phyloP scores from a whole-genome alignment of 2,329 filamentous ascomycete species.

The Venturia carpophila region DNA sequence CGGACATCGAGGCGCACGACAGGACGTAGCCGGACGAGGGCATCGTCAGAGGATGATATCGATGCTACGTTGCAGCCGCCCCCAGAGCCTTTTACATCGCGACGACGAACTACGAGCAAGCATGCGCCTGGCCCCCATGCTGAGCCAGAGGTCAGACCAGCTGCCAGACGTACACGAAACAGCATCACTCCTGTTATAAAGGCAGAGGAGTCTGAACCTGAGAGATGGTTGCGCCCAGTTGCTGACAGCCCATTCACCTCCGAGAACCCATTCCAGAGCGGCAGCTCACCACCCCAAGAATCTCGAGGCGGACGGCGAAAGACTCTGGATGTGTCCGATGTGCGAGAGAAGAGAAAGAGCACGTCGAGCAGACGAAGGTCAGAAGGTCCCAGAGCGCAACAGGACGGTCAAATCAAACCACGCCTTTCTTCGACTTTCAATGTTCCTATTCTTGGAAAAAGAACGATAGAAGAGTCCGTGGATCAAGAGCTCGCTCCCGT shows the following conservation, averaged over 20 bases:
- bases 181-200: constrained; percentile 37
- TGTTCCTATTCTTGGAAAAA: constrained; percentile 43
- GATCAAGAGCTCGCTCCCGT: constrained; percentile 29
- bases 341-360: constrained; percentile 37
- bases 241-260: constrained; percentile 67
- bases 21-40: constrained; percentile 5
- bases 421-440: constrained; percentile 54
- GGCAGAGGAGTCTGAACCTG: constrained; percentile 43
- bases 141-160: constrained; percentile 29
- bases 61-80: constrained; percentile 13
- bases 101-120: constrained; percentile 11
- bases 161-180: constrained; percentile 32
- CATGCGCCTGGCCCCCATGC: constrained; percentile 24
- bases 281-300: constrained; percentile 55
- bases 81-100: not conserved
- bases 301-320: constrained; percentile 43
- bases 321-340: constrained; percentile 38
- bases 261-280: constrained; percentile 90
- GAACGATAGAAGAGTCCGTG: constrained; percentile 31
- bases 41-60: not conserved
- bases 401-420: constrained; percentile 47
- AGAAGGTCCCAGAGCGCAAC: constrained; percentile 37
- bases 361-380: constrained; percentile 37
- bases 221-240: constrained; percentile 34
- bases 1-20: not conserved